phyloP scores from a whole-genome alignment of 306 rosid species.

The Arachis stenosperma region DNA sequence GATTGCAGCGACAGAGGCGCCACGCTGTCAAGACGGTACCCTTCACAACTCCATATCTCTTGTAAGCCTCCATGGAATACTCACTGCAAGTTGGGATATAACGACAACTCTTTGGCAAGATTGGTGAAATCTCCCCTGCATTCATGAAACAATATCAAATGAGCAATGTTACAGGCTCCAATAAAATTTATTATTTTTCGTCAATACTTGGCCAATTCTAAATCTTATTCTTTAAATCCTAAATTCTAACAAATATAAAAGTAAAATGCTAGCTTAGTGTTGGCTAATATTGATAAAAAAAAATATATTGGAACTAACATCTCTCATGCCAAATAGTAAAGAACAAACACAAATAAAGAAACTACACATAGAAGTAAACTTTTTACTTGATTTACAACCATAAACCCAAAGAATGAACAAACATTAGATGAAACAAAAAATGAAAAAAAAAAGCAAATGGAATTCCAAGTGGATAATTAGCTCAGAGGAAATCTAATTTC shows the following conservation, averaged over 20 bases:
- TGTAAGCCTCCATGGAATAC: constrained; percentile 96
- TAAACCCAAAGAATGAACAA: not conserved
- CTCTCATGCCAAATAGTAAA: not conserved
- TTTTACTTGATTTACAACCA: not conserved
- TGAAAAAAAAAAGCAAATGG: not conserved
- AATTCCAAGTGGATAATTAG: no score
- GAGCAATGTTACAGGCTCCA: not conserved
- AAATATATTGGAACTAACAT: no score
- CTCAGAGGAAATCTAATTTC: no score
- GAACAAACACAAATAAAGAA: not conserved
- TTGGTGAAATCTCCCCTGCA: constrained; percentile 90
- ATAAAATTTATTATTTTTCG: no score
- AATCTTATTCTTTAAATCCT: no score
- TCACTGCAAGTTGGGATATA: constrained; percentile 87
- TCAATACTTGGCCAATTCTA: no score
- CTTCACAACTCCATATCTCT: constrained; percentile 76
- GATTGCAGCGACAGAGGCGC: constrained; percentile 94
- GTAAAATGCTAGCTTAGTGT: no score
- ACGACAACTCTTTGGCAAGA: constrained; percentile 82
- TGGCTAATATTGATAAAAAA: no score
- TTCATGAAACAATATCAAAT: constrained; percentile 4
- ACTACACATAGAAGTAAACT: not conserved
- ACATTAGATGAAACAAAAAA: not conserved
- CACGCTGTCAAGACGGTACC: constrained; percentile 80
- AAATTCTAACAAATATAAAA: no score